Percentiles rank a stretch among this genome's conserved stretches.
These are phyloP conservation scores for Calonectria montana DNA, from an alignment of 2,329 filamentous ascomycete species.

Conservation along the genomic window DNA sequence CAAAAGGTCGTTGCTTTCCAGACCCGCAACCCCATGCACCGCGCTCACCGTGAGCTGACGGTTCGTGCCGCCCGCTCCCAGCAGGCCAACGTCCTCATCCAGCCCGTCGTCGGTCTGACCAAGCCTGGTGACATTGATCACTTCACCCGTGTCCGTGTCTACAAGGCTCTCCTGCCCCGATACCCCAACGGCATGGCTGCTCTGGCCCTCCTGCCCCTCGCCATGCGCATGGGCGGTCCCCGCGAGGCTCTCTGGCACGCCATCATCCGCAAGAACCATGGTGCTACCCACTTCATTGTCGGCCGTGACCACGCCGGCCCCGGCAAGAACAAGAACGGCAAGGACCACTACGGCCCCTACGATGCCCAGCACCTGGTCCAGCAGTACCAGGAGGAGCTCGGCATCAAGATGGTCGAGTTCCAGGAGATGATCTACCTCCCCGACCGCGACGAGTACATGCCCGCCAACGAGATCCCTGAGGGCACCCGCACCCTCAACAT, in stretches of 20 bases:
- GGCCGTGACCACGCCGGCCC: slow-evolving; percentile 98
- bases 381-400: slow-evolving; percentile 95
- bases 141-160: slow-evolving; percentile 98
- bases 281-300: slow-evolving; percentile 98
- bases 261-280: slow-evolving; percentile 99
- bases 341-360: slow-evolving; percentile 98
- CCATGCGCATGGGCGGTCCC: slow-evolving; percentile 99
- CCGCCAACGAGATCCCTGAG: slow-evolving; percentile 87
- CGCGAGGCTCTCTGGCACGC: slow-evolving; percentile 99
- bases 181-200: slow-evolving; percentile 99
- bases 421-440: slow-evolving; percentile 99
- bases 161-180: slow-evolving; percentile 94
- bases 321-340: slow-evolving; percentile 96
- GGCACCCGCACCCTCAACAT: slow-evolving; percentile 90
- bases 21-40: slow-evolving; percentile 99
- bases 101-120: slow-evolving; percentile 97
- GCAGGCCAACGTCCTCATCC: slow-evolving; percentile 98
- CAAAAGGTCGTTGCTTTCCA: slow-evolving; percentile 98
- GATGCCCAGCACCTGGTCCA: slow-evolving; percentile 96
- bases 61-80: slow-evolving; percentile 95
- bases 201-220: slow-evolving; percentile 91
- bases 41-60: slow-evolving; percentile 96
- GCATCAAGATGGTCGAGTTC: slow-evolving; percentile 99
- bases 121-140: slow-evolving; percentile 99
- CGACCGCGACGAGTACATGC: slow-evolving; percentile 95